Conservation (phyloP, 169 alveolate genomes). For the Theileria sp. region DNA sequence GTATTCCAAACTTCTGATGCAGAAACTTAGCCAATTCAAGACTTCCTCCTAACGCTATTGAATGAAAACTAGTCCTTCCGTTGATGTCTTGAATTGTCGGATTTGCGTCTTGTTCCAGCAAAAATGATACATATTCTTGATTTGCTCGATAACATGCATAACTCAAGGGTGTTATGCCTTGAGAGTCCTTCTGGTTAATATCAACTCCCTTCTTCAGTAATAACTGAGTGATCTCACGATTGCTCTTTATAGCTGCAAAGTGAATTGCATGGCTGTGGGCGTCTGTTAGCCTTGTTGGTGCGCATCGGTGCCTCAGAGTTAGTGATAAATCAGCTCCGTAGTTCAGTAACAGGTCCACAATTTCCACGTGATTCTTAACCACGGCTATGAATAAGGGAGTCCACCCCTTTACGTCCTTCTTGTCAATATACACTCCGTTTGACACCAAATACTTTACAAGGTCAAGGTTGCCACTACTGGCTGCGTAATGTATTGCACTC, state of each 20-base stretch:
- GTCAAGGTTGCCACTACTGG: slow-evolving; percentile 78
- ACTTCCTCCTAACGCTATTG: slow-evolving; percentile 85
- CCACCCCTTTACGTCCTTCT: slow-evolving; percentile 81
- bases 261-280: slow-evolving; percentile 79
- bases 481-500: slow-evolving; percentile 83
- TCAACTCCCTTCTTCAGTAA: slow-evolving; percentile 74
- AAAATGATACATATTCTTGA: slow-evolving; percentile 70
- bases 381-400: slow-evolving; percentile 83
- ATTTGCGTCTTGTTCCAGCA: slow-evolving; percentile 77
- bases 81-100: slow-evolving; percentile 78
- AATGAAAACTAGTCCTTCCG: slow-evolving; percentile 85
- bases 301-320: slow-evolving; percentile 80
- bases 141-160: slow-evolving; percentile 79
- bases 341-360: slow-evolving; percentile 71
- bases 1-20: slow-evolving; percentile 71
- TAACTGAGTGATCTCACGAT: slow-evolving; percentile 71
- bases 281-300: slow-evolving; percentile 80
- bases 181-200: slow-evolving; percentile 76
- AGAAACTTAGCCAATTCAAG: slow-evolving; percentile 75
- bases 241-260: slow-evolving; percentile 85
- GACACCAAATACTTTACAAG: slow-evolving; percentile 70
- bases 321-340: slow-evolving; percentile 74
- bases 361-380: slow-evolving; percentile 79
- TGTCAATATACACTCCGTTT: slow-evolving; percentile 74
- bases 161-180: slow-evolving; percentile 80